These are phyloP conservation scores for Beauveria sp. DNA, from an alignment of 2,329 filamentous ascomycete species.

Conservation along the genomic window DNA sequence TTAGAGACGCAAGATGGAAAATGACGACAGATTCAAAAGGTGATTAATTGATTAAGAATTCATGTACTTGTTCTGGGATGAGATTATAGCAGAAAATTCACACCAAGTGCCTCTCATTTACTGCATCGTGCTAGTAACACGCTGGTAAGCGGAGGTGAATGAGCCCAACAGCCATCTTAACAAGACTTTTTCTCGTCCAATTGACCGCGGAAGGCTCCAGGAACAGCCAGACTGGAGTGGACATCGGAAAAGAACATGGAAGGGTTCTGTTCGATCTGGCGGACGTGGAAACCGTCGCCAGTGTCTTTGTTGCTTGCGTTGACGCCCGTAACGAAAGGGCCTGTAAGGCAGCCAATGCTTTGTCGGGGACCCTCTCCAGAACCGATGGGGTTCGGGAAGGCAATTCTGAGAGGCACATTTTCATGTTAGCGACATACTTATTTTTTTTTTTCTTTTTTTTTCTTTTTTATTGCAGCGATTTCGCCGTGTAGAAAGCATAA, in stretches of 20 bases:
- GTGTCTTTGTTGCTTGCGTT: conserved; percentile 22
- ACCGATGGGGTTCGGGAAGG: conserved; percentile 40
- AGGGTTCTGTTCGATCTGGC: conserved; percentile 43
- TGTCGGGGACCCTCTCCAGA: conserved; percentile 25
- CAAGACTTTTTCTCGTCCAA: conserved; percentile 19
- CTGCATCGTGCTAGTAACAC: no score
- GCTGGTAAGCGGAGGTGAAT: no score
- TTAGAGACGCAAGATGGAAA: no score
- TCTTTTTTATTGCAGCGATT: no score
- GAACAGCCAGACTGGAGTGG: conserved; percentile 40
- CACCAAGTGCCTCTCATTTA: no score
- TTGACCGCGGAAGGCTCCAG: conserved; percentile 47
- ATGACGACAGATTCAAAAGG: rapidly evolving
- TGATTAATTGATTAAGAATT: no score
- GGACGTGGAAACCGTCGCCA: conserved; percentile 38
- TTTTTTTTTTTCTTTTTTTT: no score
- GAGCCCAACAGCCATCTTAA: not conserved
- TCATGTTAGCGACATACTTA: not conserved
- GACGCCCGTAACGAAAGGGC: conserved; percentile 29
- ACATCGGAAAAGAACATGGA: conserved; percentile 44
- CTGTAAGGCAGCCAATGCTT: conserved; percentile 34
- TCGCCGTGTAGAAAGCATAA: not conserved
- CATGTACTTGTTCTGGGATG: no score
- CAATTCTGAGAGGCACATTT: conserved; percentile 24
- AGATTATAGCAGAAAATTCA: no score